Percentiles rank a stretch among this genome's conserved stretches.
phyloP scores from a whole-genome alignment of 805 yeast genomes.

The Candida manassasensis region DNA sequence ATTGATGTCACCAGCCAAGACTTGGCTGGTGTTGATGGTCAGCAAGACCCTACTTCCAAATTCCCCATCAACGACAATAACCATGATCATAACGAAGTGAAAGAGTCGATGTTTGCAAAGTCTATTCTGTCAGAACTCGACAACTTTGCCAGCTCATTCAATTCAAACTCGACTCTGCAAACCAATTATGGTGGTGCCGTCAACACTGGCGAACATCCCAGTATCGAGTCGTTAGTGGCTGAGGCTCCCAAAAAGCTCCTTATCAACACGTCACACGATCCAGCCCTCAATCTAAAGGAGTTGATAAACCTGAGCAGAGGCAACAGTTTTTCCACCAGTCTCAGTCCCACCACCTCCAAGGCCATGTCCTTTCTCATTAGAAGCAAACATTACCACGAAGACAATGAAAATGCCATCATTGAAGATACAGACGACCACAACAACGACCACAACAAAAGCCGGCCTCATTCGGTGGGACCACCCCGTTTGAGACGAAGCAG shows the following conservation, averaged over 20 bases:
- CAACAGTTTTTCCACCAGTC: conserved; percentile 12
- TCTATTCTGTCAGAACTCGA: conserved; percentile 35
- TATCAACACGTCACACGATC: conserved; percentile 11
- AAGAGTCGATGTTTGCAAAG: conserved; percentile 6
- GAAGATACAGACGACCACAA: conserved; percentile 12
- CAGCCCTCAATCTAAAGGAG: conserved; percentile 19
- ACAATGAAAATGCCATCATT: conserved; percentile 21
- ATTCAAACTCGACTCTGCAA: conserved; percentile 38
- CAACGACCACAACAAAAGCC: too few relatives aligned
- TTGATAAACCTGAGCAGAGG: conserved; percentile 18
- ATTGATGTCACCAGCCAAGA: background rate
- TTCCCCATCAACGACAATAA: too few relatives aligned
- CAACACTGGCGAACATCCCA: conserved; percentile 7
- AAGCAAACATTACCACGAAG: conserved; percentile 11
- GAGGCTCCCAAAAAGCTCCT: background rate
- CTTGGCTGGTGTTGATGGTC: background rate
- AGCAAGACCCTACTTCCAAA: too few relatives aligned
- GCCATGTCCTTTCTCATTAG: conserved; percentile 10
- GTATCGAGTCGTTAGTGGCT: conserved; percentile 9
- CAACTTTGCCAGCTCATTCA: conserved; percentile 37
- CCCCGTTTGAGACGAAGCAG: too few relatives aligned
- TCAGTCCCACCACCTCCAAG: conserved; percentile 15
- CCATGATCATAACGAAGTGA: background rate
- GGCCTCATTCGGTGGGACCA: too few relatives aligned
- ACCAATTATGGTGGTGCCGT: conserved; percentile 30